A percentile compares a stretch with the other conserved stretches of the same genome.
Evolutionary conservation across 2,329 filamentous ascomycete genomes (phyloP).

Genomic region (Fonsecaea monophora): DNA sequence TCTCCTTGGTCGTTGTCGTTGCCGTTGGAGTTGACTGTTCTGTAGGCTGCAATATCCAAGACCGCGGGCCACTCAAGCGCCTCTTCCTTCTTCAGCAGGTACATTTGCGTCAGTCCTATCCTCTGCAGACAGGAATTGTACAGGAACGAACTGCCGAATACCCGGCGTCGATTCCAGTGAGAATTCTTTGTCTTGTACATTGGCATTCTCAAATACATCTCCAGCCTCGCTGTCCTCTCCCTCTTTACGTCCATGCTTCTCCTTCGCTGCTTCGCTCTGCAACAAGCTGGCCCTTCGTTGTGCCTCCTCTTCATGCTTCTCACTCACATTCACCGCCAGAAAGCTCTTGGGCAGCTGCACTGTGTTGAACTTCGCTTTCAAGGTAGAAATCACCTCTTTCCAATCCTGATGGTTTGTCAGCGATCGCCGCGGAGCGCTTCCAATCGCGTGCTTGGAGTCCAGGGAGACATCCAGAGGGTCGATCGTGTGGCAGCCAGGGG

Average conservation of each 20-base stretch:
- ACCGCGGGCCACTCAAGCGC: not conserved
- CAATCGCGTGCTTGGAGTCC: slow-evolving; percentile 95
- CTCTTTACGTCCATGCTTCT: slow-evolving; percentile 8
- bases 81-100: not conserved
- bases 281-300: slow-evolving; percentile 32
- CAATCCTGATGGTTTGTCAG: slow-evolving; percentile 91
- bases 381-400: slow-evolving; percentile 95
- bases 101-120: not conserved
- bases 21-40: not conserved
- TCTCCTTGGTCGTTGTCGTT: not conserved
- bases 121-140: not conserved
- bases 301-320: slow-evolving; percentile 51
- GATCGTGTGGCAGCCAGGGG: slow-evolving; percentile 93
- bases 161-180: not conserved
- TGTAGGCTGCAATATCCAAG: not conserved
- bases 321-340: slow-evolving; percentile 59
- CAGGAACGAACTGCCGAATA: not conserved
- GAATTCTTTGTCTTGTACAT: not conserved
- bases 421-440: slow-evolving; percentile 86
- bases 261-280: slow-evolving; percentile 32
- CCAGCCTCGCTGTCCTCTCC: not conserved
- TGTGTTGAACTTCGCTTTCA: slow-evolving; percentile 94
- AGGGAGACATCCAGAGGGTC: slow-evolving; percentile 96
- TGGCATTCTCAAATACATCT: not conserved
- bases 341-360: slow-evolving; percentile 61